These are phyloP conservation scores for Neurospora tetraspora DNA, from an alignment of 495 filamentous ascomycete species.

Conservation along the genomic window DNA sequence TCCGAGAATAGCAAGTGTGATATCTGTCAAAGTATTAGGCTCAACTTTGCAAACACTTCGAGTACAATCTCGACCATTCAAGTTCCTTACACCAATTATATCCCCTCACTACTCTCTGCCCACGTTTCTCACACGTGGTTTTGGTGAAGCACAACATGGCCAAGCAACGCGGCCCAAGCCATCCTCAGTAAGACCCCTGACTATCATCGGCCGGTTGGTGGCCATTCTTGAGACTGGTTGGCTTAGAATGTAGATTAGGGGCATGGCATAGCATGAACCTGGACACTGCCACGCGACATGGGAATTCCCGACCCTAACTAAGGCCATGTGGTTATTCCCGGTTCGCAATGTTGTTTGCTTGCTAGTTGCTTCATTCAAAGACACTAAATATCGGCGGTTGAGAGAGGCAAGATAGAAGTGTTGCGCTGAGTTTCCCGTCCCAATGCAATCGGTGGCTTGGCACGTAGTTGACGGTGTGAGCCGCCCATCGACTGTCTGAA, in stretches of 20 bases:
- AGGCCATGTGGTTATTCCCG: background rate
- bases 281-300: background rate
- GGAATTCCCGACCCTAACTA: background rate
- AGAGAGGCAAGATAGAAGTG: background rate
- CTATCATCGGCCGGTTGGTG: background rate
- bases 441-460: background rate
- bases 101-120: background rate
- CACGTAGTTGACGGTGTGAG: background rate
- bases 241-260: background rate
- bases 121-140: background rate
- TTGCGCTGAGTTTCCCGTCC: background rate
- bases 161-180: background rate
- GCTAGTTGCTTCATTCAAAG: background rate
- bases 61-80: background rate
- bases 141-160: background rate
- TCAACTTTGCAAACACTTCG: background rate
- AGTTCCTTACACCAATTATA: background rate
- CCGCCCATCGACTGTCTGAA: background rate
- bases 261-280: background rate
- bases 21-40: background rate
- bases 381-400: background rate
- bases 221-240: background rate
- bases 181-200: background rate
- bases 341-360: background rate
- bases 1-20: background rate